These are phyloP conservation scores for Diddensiella caesifluorescens DNA, from an alignment of 805 yeast genomes.

Conservation along the genomic window DNA sequence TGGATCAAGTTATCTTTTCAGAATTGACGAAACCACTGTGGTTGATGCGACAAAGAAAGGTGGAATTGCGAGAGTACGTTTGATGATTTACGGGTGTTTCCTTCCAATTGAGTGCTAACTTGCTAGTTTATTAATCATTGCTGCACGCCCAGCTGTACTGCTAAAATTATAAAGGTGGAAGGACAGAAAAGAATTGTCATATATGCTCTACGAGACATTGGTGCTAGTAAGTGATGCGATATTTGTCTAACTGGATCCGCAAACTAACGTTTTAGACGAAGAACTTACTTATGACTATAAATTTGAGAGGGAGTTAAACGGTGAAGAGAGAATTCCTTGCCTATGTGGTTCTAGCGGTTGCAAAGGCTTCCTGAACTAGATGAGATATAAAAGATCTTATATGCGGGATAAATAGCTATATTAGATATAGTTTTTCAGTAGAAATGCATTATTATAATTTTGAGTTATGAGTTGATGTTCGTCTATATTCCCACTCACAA, in stretches of 20 bases:
- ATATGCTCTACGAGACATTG: slow-evolving; percentile 84
- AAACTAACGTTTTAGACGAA: slow-evolving; percentile 33
- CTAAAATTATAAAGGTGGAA: slow-evolving; percentile 91
- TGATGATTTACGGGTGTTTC: not conserved
- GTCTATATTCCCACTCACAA: too few relatives aligned
- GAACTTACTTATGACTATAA: slow-evolving; percentile 95
- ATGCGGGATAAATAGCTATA: too few relatives aligned
- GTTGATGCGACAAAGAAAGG: slow-evolving; percentile 97
- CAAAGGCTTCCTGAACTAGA: slow-evolving; percentile 73
- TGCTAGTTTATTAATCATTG: slow-evolving; percentile 81
- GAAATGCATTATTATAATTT: too few relatives aligned
- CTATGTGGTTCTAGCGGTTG: slow-evolving; percentile 94
- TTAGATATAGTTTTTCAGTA: too few relatives aligned
- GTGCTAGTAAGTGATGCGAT: slow-evolving; percentile 54
- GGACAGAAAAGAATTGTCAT: slow-evolving; percentile 92
- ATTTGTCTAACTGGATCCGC: too few relatives aligned
- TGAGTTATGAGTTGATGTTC: too few relatives aligned
- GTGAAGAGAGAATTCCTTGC: slow-evolving; percentile 82
- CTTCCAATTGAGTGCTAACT: slow-evolving; percentile 4
- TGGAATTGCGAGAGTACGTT: slow-evolving; percentile 70
- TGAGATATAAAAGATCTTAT: too few relatives aligned
- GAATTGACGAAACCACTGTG: slow-evolving; percentile 90
- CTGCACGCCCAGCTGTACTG: slow-evolving; percentile 96
- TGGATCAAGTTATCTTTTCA: slow-evolving; percentile 88
- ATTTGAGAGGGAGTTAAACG: slow-evolving; percentile 86